Evolutionary conservation across 352 stramenopile genomes (phyloP).

Genomic region (Phytophthora chlamydospora): DNA sequence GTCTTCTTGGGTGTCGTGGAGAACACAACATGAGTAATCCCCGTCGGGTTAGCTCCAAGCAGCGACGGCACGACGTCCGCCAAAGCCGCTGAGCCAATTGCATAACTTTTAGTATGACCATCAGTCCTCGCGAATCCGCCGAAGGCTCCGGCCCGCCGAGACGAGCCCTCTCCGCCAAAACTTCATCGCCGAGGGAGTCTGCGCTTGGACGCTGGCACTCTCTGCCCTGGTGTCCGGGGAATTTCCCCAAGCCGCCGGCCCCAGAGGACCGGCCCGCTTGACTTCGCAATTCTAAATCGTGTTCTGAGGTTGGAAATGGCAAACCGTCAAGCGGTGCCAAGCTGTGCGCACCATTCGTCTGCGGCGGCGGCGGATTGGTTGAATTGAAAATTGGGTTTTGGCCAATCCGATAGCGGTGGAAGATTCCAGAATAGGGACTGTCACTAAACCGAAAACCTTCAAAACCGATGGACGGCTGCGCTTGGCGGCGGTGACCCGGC

Average conservation of each 20-base stretch:
- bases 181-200: slow-evolving; percentile 79
- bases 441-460: too few relatives aligned
- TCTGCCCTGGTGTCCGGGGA: slow-evolving; percentile 90
- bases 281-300: slow-evolving; percentile 94
- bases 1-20: slow-evolving; percentile 76
- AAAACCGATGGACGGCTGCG: slow-evolving; percentile 24
- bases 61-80: slow-evolving; percentile 66
- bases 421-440: slow-evolving; percentile 34
- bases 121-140: slow-evolving; percentile 80
- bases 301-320: slow-evolving; percentile 55
- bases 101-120: slow-evolving; percentile 93
- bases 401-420: slow-evolving; percentile 22
- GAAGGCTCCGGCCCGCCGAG: slow-evolving; percentile 29
- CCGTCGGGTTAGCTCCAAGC: slow-evolving; percentile 90
- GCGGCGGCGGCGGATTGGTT: slow-evolving; percentile 5
- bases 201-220: slow-evolving; percentile 83
- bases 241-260: slow-evolving; percentile 87
- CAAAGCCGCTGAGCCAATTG: slow-evolving; percentile 85
- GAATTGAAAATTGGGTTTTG: background rate
- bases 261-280: slow-evolving; percentile 58
- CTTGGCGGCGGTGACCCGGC: background rate
- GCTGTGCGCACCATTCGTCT: slow-evolving; percentile 33
- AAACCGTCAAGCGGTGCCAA: background rate
- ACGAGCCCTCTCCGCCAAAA: slow-evolving; percentile 54
- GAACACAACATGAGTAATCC: slow-evolving; percentile 94